Evolutionary conservation across 129 eudicot species (phyloP), one percentile per base, ranked within the genome.

Genomic region (Flaveria sonorensis): DNA sequence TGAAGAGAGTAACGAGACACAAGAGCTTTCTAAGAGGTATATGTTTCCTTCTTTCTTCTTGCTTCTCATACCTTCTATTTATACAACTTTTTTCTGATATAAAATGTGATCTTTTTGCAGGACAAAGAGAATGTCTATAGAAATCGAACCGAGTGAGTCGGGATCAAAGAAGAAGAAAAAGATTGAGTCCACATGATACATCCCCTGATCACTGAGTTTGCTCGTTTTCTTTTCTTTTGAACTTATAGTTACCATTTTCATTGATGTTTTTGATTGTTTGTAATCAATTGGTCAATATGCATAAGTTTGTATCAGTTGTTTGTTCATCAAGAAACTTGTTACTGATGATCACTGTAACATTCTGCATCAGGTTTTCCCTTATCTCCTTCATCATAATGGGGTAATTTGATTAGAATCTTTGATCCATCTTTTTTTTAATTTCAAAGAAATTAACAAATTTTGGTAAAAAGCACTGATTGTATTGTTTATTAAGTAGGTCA

Each of bases 101-200:
- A 26, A 67, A 24, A 1, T 46, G 73, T 78, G 15, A 60, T 80
- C 0, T 26, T 42, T 75, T 0, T 78, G 57, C 81, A 94, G 98
- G 88, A 81, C 92, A 43, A 91, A 94, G 80, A 86, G 97, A 77
- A 84, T 87, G 92, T 85, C 96, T 19, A 81, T 87, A 24, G 97
- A 89, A 80, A 80, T 82, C 10, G 97, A 82, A 72, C 88, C 90
- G 2, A 83, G 84, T 72, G 81, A 83, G 61, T 60, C 56, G 57
- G 83, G 81, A 47, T 80, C 98, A 23, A 89, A 86, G 88, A 94
- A 94, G 85, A 90, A 83, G 82, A 89, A 83, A 67, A 93, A 90
- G 86, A 79, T 76, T 10, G 16, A 71, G 68, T 71, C 87, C 7
- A 63, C 84, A 73, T 85, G 85, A 84, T 72, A 32, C 14, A 45